A percentile compares a stretch with the other conserved stretches of the same genome.
Conservation (phyloP, 208 protist species). For the Leishmania lainsoni region DNA sequence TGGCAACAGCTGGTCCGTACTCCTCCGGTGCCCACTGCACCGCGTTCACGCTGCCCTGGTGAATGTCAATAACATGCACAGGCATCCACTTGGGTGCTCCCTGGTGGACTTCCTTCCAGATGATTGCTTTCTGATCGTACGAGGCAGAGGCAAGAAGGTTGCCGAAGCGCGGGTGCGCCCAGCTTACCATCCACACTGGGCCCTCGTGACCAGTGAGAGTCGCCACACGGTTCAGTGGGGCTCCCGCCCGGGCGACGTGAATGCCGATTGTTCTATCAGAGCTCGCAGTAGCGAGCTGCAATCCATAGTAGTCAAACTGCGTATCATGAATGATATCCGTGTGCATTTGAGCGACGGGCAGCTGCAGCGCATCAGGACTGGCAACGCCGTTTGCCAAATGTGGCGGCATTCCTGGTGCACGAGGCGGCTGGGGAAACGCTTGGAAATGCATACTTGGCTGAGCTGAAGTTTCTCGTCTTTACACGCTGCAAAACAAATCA, state of each 20-base stretch:
- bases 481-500: background rate
- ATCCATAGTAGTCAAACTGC: slow-evolving; percentile 98
- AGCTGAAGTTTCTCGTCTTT: background rate
- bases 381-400: slow-evolving; percentile 5
- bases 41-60: slow-evolving; percentile 78
- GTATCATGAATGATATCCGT: slow-evolving; percentile 96
- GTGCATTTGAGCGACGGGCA: slow-evolving; percentile 49
- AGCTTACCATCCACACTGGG: slow-evolving; percentile 98
- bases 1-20: slow-evolving; percentile 65
- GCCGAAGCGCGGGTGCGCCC: slow-evolving; percentile 98
- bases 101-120: slow-evolving; percentile 91
- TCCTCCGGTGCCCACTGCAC: slow-evolving; percentile 84
- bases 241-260: slow-evolving; percentile 80
- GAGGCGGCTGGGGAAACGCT: slow-evolving; percentile 24
- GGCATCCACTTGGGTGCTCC: slow-evolving; percentile 50
- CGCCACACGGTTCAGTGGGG: slow-evolving; percentile 58
- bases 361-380: slow-evolving; percentile 10
- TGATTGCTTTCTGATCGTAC: slow-evolving; percentile 97
- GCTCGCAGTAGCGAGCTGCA: slow-evolving; percentile 97
- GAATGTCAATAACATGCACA: slow-evolving; percentile 74
- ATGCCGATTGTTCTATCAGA: slow-evolving; percentile 97
- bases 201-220: slow-evolving; percentile 94
- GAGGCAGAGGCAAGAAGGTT: slow-evolving; percentile 95
- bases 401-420: slow-evolving; percentile 16
- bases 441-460: slow-evolving; percentile 19